Evolutionary conservation across 2,329 filamentous ascomycete genomes (phyloP).

Genomic region (Fusarium tricinctum): DNA sequence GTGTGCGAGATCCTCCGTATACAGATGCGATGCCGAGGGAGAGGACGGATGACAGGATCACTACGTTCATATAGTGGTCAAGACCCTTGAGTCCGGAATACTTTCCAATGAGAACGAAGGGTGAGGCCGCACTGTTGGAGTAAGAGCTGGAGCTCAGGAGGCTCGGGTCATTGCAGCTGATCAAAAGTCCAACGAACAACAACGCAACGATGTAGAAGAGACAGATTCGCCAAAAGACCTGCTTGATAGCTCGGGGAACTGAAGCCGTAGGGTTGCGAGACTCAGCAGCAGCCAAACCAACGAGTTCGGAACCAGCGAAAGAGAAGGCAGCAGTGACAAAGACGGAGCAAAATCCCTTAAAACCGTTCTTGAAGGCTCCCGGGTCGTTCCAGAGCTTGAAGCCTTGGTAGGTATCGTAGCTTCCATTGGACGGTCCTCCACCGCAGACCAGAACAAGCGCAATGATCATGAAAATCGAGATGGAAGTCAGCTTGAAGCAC

Average conservation of each 20-base stretch:
- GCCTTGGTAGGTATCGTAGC: slow-evolving; percentile 61
- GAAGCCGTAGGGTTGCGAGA: slow-evolving; percentile 75
- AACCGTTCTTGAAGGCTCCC: slow-evolving; percentile 75
- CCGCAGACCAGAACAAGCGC: slow-evolving; percentile 70
- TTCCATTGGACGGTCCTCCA: slow-evolving; percentile 64
- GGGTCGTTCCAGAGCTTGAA: slow-evolving; percentile 55
- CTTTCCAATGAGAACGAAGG: slow-evolving; percentile 65
- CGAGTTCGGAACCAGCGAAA: slow-evolving; percentile 77
- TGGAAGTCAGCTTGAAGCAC: slow-evolving; percentile 68
- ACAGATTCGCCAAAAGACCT: slow-evolving; percentile 70
- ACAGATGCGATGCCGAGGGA: slow-evolving; percentile 68
- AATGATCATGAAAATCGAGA: slow-evolving; percentile 73
- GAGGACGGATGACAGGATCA: slow-evolving; percentile 67
- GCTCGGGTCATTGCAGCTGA: slow-evolving; percentile 58
- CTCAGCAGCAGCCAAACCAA: slow-evolving; percentile 78
- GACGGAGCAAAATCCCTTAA: slow-evolving; percentile 77
- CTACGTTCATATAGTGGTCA: slow-evolving; percentile 67
- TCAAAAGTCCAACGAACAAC: slow-evolving; percentile 62
- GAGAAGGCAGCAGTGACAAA: slow-evolving; percentile 79
- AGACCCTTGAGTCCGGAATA: slow-evolving; percentile 64
- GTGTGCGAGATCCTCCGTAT: slow-evolving; percentile 68
- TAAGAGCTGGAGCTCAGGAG: slow-evolving; percentile 55
- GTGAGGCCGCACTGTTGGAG: slow-evolving; percentile 53
- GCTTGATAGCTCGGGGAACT: slow-evolving; percentile 85
- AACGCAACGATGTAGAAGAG: slow-evolving; percentile 66